Percentiles rank a stretch among this genome's conserved stretches.
These are phyloP conservation scores for Zangia roseola DNA, from an alignment of 768 basidiomycete species.

Conservation along the genomic window DNA sequence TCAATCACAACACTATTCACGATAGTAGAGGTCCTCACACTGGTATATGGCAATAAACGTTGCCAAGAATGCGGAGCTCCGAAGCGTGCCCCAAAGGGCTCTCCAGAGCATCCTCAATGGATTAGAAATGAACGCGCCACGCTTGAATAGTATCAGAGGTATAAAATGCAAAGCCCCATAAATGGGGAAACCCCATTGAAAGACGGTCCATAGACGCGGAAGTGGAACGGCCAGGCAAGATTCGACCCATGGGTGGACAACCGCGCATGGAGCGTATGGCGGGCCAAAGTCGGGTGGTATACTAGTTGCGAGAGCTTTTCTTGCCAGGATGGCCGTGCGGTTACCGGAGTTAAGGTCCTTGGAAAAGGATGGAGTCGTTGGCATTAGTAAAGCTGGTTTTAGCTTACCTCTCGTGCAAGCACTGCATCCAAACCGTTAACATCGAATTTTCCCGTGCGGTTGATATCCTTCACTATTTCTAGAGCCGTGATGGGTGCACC, in stretches of 20 bases:
- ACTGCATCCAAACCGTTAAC: slow-evolving; percentile 55
- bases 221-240: slow-evolving; percentile 47
- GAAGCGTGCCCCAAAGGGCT: slow-evolving; percentile 66
- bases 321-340: slow-evolving; percentile 42
- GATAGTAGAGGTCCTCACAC: slow-evolving; percentile 41
- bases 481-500: slow-evolving; percentile 61
- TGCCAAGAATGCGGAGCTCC: slow-evolving; percentile 87
- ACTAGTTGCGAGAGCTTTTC: slow-evolving; percentile 38
- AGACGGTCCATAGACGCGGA: slow-evolving; percentile 72
- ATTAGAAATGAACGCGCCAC: slow-evolving; percentile 59
- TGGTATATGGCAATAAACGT: slow-evolving; percentile 82
- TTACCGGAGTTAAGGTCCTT: slow-evolving; percentile 59
- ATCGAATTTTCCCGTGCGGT: slow-evolving; percentile 57
- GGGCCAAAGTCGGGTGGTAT: slow-evolving; percentile 44
- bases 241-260: slow-evolving; percentile 73
- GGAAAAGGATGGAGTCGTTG: slow-evolving; percentile 6
- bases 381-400: not conserved
- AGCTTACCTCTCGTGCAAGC: slow-evolving; percentile 45
- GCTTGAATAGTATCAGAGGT: slow-evolving; percentile 81
- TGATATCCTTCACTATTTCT: slow-evolving; percentile 57
- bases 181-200: slow-evolving; percentile 78
- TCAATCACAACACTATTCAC: not conserved
- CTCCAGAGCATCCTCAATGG: slow-evolving; percentile 65
- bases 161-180: slow-evolving; percentile 91
- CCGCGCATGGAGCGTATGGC: slow-evolving; percentile 60